Conservation (phyloP, 306 rosid species). For the Malus sylvestris region DNA sequence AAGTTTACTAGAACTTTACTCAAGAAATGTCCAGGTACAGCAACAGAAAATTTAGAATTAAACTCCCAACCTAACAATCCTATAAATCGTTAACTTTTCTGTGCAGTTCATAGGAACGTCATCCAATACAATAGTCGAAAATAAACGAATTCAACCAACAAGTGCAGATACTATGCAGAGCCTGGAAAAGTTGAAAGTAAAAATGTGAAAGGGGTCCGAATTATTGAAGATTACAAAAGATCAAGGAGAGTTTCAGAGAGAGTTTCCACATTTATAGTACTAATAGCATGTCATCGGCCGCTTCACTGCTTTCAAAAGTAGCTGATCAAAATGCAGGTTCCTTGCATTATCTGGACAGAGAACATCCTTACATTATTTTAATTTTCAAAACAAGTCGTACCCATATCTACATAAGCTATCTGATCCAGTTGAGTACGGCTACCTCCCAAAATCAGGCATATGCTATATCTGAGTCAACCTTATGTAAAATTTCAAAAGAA, state of each 20-base stretch:
- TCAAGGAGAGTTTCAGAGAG: neutral
- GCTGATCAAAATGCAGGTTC: neutral
- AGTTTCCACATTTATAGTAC: neutral
- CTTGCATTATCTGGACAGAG: neutral
- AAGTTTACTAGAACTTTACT: neutral
- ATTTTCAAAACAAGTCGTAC: neutral
- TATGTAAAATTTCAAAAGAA: neutral
- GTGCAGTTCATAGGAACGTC: neutral
- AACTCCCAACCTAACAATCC: neutral
- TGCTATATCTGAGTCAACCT: neutral
- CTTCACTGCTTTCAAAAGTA: neutral
- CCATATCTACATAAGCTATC: neutral
- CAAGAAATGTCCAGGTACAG: neutral
- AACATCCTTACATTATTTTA: conserved; percentile 2
- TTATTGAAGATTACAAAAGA: neutral
- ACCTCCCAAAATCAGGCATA: neutral
- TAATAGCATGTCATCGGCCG: neutral
- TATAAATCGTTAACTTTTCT: neutral
- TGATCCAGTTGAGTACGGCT: neutral
- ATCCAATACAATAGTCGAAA: neutral
- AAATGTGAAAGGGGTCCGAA: neutral
- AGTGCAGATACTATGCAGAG: no score
- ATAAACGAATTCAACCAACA: neutral
- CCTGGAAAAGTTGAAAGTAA: neutral
- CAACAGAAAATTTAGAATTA: neutral